phyloP scores from a whole-genome alignment of 306 rosid genomes.

The Lathyrus aphaca region DNA sequence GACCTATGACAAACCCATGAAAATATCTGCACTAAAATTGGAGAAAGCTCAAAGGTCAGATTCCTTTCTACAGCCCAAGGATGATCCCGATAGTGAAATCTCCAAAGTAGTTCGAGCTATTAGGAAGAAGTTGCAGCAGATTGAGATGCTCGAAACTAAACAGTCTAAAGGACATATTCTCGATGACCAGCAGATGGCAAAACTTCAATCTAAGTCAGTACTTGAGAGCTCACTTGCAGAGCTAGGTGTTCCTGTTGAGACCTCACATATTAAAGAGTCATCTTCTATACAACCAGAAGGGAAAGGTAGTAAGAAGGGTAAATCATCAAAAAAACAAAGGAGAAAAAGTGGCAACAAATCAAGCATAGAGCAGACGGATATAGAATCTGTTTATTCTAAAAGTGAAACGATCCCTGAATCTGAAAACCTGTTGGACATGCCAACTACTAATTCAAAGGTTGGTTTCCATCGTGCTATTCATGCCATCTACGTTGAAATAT shows the following conservation, averaged over 20 bases:
- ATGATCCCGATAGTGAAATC: constrained; percentile 51
- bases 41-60: constrained; percentile 55
- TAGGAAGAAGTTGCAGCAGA: constrained; percentile 93
- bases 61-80: constrained; percentile 72
- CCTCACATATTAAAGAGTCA: constrained; percentile 47
- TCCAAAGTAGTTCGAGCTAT: constrained; percentile 73
- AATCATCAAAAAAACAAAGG: constrained; percentile 65
- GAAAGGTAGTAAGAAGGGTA: constrained; percentile 64
- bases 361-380: constrained; percentile 46
- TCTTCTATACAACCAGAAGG: constrained; percentile 58
- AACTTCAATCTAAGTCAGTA: constrained; percentile 67
- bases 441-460: constrained; percentile 57
- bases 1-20: constrained; percentile 54
- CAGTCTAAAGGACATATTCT: constrained; percentile 73
- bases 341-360: constrained; percentile 55
- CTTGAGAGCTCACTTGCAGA: constrained; percentile 77
- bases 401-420: constrained; percentile 47
- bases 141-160: constrained; percentile 92
- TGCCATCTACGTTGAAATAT: background rate
- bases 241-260: constrained; percentile 68
- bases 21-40: constrained; percentile 41
- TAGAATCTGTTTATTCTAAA: constrained; percentile 47
- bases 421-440: constrained; percentile 52
- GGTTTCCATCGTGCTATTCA: constrained; percentile 31
- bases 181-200: constrained; percentile 88